Evolutionary conservation across 2,329 filamentous ascomycete genomes (phyloP).

Genomic region (Mycosphaerelloides madeirae): DNA sequence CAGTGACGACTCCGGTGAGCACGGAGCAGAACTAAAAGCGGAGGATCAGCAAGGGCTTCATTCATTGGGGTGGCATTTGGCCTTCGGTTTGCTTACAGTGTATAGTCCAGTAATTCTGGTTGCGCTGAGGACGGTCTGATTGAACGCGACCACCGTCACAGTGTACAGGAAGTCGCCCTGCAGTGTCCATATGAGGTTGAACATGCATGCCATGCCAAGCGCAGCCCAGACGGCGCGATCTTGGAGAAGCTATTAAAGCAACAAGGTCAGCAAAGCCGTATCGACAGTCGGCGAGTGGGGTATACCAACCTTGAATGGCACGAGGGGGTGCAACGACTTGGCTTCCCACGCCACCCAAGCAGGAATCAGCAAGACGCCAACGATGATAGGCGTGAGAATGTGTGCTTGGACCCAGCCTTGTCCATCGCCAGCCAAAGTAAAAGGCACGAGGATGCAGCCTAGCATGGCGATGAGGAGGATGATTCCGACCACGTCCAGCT

Average conservation of each 20-base stretch:
- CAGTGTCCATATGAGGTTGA: slow-evolving; percentile 58
- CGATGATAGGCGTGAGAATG: slow-evolving; percentile 48
- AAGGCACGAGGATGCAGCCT: slow-evolving; percentile 46
- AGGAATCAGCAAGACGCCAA: slow-evolving; percentile 49
- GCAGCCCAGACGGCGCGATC: slow-evolving; percentile 62
- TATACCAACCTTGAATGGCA: slow-evolving; percentile 47
- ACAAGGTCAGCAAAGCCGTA: too few species aligned
- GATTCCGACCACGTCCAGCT: slow-evolving; percentile 52
- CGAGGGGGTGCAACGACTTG: slow-evolving; percentile 48
- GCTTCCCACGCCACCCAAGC: slow-evolving; percentile 53
- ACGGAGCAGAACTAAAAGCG: slow-evolving; percentile 56
- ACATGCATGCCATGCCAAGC: slow-evolving; percentile 53
- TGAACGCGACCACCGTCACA: slow-evolving; percentile 57
- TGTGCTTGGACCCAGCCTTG: slow-evolving; percentile 49
- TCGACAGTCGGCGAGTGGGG: too few species aligned
- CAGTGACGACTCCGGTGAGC: slow-evolving; percentile 53
- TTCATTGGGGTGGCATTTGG: too few species aligned
- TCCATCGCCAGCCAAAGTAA: slow-evolving; percentile 53
- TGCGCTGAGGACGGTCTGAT: slow-evolving; percentile 53
- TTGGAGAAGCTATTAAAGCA: slow-evolving; percentile 46
- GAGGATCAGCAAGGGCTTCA: too few species aligned
- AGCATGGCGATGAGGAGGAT: slow-evolving; percentile 44
- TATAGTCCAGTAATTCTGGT: slow-evolving; percentile 59
- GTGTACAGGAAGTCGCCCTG: slow-evolving; percentile 63
- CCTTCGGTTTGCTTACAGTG: too few species aligned